Evolutionary conservation across 2,329 filamentous ascomycete genomes (phyloP), one percentile per base, ranked within the genome.

Genomic region (Coleophoma eucalyptorum): DNA sequence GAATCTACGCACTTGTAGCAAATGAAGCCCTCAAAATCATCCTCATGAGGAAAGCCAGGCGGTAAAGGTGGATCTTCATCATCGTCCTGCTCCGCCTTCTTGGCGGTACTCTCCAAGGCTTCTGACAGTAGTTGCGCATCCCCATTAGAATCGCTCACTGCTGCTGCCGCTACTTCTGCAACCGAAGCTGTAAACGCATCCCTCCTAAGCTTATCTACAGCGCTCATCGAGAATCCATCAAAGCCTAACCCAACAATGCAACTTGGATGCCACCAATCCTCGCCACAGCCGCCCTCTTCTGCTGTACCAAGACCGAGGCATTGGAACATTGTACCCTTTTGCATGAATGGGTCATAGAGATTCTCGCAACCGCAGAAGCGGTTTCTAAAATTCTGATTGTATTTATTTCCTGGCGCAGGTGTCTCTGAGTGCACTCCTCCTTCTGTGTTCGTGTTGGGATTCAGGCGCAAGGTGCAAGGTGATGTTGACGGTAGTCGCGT

Each of bases 241-340:
- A 90, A 81, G 1, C 86, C 84, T 59, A 95, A 72, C 5, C 92
- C 92, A 45, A 96, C 83, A 7, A 97, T 73, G 65, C 93, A 97
- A 55, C 94, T 91, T 0, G 93, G 90, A 71, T 97, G 93, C 79
- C 90, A 97, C 93, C 93, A 97, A 65, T 97, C 93, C 71, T 97
- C 93, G 12, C 93, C 93, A 69, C 93, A 97, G 4, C 92, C 93
- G 15, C 92, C 92, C 1, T 86, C 85, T 58, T 93, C 87, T 12
- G 81, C 77, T 0, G 83, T 87, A 1, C 90, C 91, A 1, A 97
- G 74, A 0, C 93, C 93, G 2, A 97, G 69, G 65, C 94, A 99
- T 68, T 99, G 94, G 61, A 95, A 99, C 94, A 99, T 99, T 37
- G 92, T 97, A 0, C 93, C 93, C 61, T 93, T 95, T 67, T 99